These are phyloP conservation scores for Suillus americanus DNA, from an alignment of 768 basidiomycete genomes.

Conservation along the genomic window DNA sequence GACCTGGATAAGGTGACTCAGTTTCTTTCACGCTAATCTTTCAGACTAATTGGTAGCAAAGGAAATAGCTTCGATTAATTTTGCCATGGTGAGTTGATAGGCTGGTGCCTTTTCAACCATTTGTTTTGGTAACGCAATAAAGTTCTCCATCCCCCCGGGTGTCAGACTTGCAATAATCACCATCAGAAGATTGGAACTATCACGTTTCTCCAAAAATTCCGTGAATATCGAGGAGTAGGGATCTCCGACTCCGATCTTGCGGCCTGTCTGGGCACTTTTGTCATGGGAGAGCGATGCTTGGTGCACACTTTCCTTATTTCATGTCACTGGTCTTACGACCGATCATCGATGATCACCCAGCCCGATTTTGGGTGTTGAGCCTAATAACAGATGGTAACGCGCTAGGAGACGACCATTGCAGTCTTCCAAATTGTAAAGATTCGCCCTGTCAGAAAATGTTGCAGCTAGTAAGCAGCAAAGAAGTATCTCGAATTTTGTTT, in stretches of 20 bases:
- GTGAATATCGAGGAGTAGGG: not conserved
- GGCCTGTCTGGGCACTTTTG: not conserved
- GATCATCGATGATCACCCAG: too few relatives aligned
- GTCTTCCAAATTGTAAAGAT: not conserved
- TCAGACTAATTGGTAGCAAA: not conserved
- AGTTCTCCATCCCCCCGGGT: not conserved
- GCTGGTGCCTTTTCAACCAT: not conserved
- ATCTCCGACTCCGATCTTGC: not conserved
- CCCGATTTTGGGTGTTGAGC: not conserved
- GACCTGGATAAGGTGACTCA: not conserved
- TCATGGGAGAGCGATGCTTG: not conserved
- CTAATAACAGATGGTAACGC: not conserved
- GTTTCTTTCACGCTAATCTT: not conserved
- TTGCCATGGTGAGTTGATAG: not conserved
- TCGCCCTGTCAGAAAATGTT: not conserved
- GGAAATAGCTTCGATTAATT: not conserved
- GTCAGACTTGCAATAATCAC: not conserved
- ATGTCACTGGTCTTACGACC: not conserved
- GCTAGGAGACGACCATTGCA: not conserved
- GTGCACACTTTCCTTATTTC: not conserved
- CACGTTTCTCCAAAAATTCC: not conserved
- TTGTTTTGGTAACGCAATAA: not conserved
- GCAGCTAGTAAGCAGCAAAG: not conserved
- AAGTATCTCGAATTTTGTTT: not conserved
- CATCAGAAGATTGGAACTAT: not conserved